A percentile compares a stretch with the other conserved stretches of the same genome.
These are phyloP conservation scores for Mayamaea pseudoterrestris DNA, from an alignment of 108 stramenopile species.

Conservation along the genomic window DNA sequence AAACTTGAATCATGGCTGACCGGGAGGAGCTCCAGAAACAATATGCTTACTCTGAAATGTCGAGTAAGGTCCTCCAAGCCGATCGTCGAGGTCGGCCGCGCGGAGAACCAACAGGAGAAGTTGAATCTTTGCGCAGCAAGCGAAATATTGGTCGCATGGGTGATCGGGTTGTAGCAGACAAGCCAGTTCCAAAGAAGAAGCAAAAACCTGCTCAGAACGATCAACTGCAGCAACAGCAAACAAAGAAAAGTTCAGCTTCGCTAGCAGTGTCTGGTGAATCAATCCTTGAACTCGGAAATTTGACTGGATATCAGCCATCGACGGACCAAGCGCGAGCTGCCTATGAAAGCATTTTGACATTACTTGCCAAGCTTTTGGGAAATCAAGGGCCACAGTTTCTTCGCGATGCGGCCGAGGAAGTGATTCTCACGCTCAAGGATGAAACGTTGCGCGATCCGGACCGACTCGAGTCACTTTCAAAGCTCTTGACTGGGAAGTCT, in stretches of 20 bases:
- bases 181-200: conserved; percentile 20
- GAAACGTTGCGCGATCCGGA: conserved; percentile 60
- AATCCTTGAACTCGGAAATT: conserved; percentile 39
- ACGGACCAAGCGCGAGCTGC: conserved; percentile 49
- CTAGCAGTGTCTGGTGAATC: conserved; percentile 15
- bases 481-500: conserved; percentile 59
- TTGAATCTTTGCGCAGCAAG: conserved; percentile 75
- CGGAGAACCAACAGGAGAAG: conserved; percentile 88
- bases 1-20: conserved; percentile 83
- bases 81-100: conserved; percentile 37
- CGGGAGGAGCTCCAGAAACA: conserved; percentile 73
- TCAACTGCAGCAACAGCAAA: conserved; percentile 1
- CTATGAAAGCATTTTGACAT: conserved; percentile 71
- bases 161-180: conserved; percentile 38
- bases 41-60: conserved; percentile 92
- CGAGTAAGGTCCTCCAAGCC: conserved; percentile 89
- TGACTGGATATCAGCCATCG: conserved; percentile 60
- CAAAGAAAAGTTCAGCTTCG: not conserved
- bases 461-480: conserved; percentile 60
- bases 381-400: conserved; percentile 87
- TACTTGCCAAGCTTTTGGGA: conserved; percentile 60
- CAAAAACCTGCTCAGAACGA: conserved; percentile 4
- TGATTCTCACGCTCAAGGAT: conserved; percentile 78
- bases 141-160: conserved; percentile 67
- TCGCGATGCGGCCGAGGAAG: conserved; percentile 87